Evolutionary conservation across 495 filamentous ascomycete species (phyloP).

Genomic region (Physcia stellaris): DNA sequence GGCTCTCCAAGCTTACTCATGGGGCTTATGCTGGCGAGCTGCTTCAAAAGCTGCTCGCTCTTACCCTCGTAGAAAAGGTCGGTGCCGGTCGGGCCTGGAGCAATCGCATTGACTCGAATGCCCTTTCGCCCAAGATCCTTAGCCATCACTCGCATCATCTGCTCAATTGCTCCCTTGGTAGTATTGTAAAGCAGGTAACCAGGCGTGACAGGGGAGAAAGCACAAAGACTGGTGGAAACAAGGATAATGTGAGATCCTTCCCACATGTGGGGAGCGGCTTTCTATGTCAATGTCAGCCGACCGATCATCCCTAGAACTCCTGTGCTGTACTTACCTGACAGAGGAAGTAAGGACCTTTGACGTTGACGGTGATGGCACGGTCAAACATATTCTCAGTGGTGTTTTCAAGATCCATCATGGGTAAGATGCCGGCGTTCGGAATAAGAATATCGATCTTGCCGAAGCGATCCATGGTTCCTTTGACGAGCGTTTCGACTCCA

Average conservation of each 20-base stretch:
- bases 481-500: slow-evolving; percentile 29
- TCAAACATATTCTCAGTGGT: slow-evolving; percentile 50
- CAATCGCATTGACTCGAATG: slow-evolving; percentile 50
- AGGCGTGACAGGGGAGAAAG: slow-evolving; percentile 33
- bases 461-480: slow-evolving; percentile 30
- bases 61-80: slow-evolving; percentile 55
- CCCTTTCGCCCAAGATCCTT: slow-evolving; percentile 50
- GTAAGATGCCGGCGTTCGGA: slow-evolving; percentile 43
- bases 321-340: slow-evolving; percentile 37
- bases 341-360: slow-evolving; percentile 57
- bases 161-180: slow-evolving; percentile 58
- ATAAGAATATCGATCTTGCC: slow-evolving; percentile 51
- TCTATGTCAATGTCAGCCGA: slow-evolving; percentile 21
- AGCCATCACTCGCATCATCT: slow-evolving; percentile 47
- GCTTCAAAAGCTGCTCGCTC: slow-evolving; percentile 40
- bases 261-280: slow-evolving; percentile 48
- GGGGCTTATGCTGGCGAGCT: slow-evolving; percentile 37
- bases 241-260: slow-evolving; percentile 44
- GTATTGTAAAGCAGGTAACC: slow-evolving; percentile 47
- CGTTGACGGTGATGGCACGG: slow-evolving; percentile 39
- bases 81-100: slow-evolving; percentile 52
- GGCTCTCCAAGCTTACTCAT: slow-evolving; percentile 42
- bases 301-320: no score
- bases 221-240: slow-evolving; percentile 40
- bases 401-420: slow-evolving; percentile 38